These are phyloP conservation scores for Paecilomyces niveus DNA, from an alignment of 2,329 filamentous ascomycete species.

Conservation along the genomic window DNA sequence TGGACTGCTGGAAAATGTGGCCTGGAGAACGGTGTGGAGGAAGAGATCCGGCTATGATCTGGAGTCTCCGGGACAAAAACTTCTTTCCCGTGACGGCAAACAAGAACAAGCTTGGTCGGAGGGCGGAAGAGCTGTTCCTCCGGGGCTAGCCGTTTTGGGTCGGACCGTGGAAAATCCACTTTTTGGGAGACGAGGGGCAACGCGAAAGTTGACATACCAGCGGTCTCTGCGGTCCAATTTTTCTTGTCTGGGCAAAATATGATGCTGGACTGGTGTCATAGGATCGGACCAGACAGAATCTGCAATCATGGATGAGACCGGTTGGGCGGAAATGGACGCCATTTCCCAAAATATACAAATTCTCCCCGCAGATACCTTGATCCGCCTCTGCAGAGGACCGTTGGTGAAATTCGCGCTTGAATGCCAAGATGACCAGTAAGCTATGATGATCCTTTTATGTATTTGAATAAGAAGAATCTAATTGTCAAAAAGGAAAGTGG, in stretches of 20 bases:
- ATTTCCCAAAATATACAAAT: conserved; percentile 27
- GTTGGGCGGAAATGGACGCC: conserved; percentile 20
- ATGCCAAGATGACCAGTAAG: conserved; percentile 27
- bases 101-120: not conserved
- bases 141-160: conserved; percentile 1
- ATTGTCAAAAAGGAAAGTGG: conserved; percentile 20
- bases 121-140: conserved; percentile 6
- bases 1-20: not conserved
- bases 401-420: conserved; percentile 25
- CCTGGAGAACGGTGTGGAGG: not conserved
- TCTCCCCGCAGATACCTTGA: conserved; percentile 25
- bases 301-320: conserved; percentile 7
- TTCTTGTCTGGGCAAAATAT: not conserved
- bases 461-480: not conserved
- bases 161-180: not conserved
- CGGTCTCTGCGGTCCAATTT: not conserved
- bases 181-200: not conserved
- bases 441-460: not conserved
- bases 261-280: conserved; percentile 16
- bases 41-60: not conserved
- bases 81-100: conserved; percentile 29
- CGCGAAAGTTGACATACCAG: not conserved
- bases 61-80: conserved; percentile 22
- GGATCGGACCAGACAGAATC: conserved; percentile 9
- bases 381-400: conserved; percentile 27